Base-by-base conservation (phyloP, 306 rosid species). In the Quercus glauca region DNA sequence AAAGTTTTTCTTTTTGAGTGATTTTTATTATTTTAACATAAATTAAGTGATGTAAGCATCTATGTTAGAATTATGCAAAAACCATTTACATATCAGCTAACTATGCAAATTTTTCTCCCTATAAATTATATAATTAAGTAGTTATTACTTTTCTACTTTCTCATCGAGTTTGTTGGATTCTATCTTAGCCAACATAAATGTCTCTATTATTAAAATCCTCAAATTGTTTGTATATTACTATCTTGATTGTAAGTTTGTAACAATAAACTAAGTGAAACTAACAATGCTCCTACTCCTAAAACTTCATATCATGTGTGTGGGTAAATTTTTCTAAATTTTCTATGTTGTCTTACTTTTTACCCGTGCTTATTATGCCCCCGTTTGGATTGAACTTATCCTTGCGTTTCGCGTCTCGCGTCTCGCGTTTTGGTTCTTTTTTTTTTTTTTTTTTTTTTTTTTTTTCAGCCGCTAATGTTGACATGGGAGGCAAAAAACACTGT, bases 201-300 rank as follows among this genome's bases (percentile, higher is more conserved):
- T 19, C 4, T 5, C 29, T 12, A 4, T 63, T 8, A 26, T 37
- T 35, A 35, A 35, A 35, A 35, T 26, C 41, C 41, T 35, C 29
- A 25, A 9, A 35, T 35, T 35, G 41, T 35, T 35, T 35, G 41
- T 35, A 35, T 35, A 5, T 35, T 35, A 35, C 41, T 1, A 35
- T 35, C 41, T 35, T 35, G 41, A 35, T 5, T 35, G 41, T 35
- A 35, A 35, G 41, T 35, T 35, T 11, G n/a, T 65, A 65, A 65
- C 21, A 17, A 65, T 2, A 65, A 65, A 31, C 12, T 65, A 17
- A 11, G 31, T 65, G 17, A 29, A 90, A 85, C 15, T 18, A 15
- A 67, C 17, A 7, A 67, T 67, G 45, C 14, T 67, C 6, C n/a
- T 35, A 31, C 6, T 35, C 41, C 41, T 35, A 33, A 33, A 17